These are phyloP conservation scores for Domatiomyces catenatus DNA, from an alignment of 2,329 filamentous ascomycete genomes.

Conservation along the genomic window DNA sequence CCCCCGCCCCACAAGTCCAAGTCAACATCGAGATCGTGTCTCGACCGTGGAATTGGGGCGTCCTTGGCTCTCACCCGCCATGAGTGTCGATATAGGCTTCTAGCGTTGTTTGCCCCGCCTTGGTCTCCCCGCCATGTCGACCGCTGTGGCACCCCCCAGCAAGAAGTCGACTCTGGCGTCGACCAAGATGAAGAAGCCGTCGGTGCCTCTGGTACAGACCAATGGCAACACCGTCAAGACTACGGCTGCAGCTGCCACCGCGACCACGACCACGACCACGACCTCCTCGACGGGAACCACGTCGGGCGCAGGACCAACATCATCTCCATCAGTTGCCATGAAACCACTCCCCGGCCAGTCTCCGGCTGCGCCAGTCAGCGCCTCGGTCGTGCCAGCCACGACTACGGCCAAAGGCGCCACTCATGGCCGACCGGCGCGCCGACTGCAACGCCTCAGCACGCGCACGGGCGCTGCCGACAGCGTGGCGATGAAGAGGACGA, in stretches of 20 bases:
- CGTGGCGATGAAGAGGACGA: slow-evolving; percentile 17
- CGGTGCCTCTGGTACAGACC: slow-evolving; percentile 44
- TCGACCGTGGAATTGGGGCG: neutral
- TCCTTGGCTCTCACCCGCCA: neutral
- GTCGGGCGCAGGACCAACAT: slow-evolving; percentile 30
- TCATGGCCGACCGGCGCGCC: slow-evolving; percentile 35
- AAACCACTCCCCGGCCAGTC: slow-evolving; percentile 37
- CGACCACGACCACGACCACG: too few species aligned
- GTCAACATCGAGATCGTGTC: neutral
- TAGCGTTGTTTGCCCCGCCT: neutral
- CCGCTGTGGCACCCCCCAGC: neutral
- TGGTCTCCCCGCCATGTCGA: neutral
- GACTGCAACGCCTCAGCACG: slow-evolving; percentile 24
- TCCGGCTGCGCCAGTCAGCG: slow-evolving; percentile 7
- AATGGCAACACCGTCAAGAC: slow-evolving; percentile 42
- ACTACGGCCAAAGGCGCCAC: slow-evolving; percentile 29
- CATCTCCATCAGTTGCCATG: slow-evolving; percentile 39
- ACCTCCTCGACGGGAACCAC: too few species aligned
- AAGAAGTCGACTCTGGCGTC: slow-evolving; percentile 4
- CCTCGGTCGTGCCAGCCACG: slow-evolving; percentile 36
- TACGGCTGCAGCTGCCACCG: slow-evolving; percentile 24
- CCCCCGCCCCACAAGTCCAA: neutral
- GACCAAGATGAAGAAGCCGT: slow-evolving; percentile 18
- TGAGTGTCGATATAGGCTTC: neutral
- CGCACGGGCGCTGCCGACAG: slow-evolving; percentile 18